Conservation (phyloP, 306 rosid genomes). For the Acacia confusa region DNA sequence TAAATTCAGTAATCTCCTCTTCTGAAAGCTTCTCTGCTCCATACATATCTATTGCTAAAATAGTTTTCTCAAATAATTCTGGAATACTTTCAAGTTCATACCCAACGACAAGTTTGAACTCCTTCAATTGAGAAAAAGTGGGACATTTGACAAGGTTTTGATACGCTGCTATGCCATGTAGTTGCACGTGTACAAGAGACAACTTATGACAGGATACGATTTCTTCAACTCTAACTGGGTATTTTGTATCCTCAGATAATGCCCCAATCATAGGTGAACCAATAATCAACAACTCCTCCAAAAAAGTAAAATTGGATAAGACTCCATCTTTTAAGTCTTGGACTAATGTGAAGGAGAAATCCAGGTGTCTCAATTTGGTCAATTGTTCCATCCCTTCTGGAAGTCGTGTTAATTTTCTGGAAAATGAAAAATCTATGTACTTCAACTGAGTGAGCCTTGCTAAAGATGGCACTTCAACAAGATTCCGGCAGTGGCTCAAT, state of each 20-base stretch:
- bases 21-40: not conserved
- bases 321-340: not conserved
- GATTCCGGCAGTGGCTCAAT: not conserved
- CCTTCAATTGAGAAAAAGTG: not conserved
- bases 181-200: not conserved
- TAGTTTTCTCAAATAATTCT: not conserved
- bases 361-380: conserved; percentile 22
- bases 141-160: not conserved
- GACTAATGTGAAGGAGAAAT: conserved; percentile 7
- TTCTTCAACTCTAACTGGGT: not conserved
- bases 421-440: conserved; percentile 12
- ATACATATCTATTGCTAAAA: not conserved
- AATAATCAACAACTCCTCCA: not conserved
- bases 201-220: not conserved
- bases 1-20: not conserved
- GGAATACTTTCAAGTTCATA: not conserved
- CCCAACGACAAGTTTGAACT: not conserved
- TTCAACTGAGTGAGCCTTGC: not conserved
- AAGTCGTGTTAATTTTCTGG: not conserved
- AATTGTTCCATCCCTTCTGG: conserved; percentile 20
- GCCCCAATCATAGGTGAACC: not conserved
- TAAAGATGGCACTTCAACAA: not conserved
- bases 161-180: not conserved
- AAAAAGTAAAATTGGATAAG: not conserved
- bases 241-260: not conserved